Conservation (phyloP, 495 filamentous ascomycete genomes). For the Tuber indicum region DNA sequence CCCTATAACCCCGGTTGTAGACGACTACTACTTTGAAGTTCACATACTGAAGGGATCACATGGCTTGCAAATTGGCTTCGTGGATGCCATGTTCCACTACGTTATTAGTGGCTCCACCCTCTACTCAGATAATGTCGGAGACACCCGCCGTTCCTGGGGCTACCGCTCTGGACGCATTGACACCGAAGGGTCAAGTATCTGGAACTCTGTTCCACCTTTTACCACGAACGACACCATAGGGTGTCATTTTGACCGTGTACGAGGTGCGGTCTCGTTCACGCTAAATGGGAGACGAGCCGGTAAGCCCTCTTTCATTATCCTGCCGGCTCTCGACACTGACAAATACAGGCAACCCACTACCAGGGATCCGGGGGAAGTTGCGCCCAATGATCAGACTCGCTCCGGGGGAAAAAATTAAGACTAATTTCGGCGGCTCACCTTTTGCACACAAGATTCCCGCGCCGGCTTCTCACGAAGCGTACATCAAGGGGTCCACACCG, state of each 20-base stretch:
- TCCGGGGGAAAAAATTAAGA: neutral
- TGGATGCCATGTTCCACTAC: neutral
- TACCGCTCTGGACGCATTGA: neutral
- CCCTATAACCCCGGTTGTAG: neutral
- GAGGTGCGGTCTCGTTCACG: conserved; percentile 8
- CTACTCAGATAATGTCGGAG: no score
- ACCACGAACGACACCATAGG: conserved; percentile 6
- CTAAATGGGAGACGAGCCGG: conserved; percentile 10
- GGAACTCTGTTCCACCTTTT: no score
- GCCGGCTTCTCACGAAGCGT: neutral
- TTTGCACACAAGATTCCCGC: neutral
- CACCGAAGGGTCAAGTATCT: no score
- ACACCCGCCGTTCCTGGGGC: conserved; percentile 19
- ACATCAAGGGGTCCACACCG: neutral
- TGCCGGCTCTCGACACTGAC: neutral
- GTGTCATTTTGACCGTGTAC: conserved; percentile 10
- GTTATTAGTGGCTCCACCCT: no score
- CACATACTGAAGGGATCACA: neutral
- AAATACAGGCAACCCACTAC: neutral
- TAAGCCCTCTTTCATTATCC: neutral
- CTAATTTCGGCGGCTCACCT: conserved; percentile 10
- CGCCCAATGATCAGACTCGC: neutral
- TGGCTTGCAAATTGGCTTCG: conserved; percentile 6
- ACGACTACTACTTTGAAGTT: conserved; percentile 10
- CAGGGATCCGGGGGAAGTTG: no score